phyloP scores from a whole-genome alignment of 2,329 filamentous ascomycete genomes.

The Penicillium sp. region DNA sequence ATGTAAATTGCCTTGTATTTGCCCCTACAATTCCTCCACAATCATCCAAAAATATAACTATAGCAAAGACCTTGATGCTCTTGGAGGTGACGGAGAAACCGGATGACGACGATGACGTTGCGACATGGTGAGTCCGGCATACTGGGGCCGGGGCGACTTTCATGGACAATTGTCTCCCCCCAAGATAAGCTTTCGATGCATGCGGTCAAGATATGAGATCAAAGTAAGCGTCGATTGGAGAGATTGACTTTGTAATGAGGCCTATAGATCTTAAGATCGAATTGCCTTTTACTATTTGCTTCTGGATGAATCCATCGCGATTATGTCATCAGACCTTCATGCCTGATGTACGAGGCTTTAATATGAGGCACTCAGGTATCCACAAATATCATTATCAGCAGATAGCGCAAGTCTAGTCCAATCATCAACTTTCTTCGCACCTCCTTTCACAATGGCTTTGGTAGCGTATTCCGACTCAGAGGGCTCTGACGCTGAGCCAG shows the following conservation, averaged over 20 bases:
- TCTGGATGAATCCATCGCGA: background rate
- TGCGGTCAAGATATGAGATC: background rate
- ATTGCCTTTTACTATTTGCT: background rate
- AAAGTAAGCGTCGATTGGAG: background rate
- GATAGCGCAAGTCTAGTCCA: background rate
- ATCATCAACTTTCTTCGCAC: background rate
- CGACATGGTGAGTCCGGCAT: constrained; percentile 8
- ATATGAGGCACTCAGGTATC: background rate
- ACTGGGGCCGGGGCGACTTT: background rate
- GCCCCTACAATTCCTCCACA: background rate
- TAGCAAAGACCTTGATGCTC: background rate
- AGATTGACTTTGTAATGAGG: background rate
- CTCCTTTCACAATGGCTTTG: constrained; percentile 63
- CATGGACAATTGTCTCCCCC: background rate
- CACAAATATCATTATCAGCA: background rate
- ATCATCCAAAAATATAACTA: background rate
- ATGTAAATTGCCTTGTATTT: background rate
- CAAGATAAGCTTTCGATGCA: background rate
- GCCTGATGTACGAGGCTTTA: background rate
- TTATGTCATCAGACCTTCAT: background rate
- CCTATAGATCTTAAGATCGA: background rate
- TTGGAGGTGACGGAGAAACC: constrained; percentile 15
- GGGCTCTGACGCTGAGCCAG: constrained; percentile 61
- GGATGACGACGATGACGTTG: constrained; percentile 28
- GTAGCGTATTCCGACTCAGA: constrained; percentile 84